Evolutionary conservation across 169 alveolate genomes (phyloP).

Genomic region (Plasmodium inui): DNA sequence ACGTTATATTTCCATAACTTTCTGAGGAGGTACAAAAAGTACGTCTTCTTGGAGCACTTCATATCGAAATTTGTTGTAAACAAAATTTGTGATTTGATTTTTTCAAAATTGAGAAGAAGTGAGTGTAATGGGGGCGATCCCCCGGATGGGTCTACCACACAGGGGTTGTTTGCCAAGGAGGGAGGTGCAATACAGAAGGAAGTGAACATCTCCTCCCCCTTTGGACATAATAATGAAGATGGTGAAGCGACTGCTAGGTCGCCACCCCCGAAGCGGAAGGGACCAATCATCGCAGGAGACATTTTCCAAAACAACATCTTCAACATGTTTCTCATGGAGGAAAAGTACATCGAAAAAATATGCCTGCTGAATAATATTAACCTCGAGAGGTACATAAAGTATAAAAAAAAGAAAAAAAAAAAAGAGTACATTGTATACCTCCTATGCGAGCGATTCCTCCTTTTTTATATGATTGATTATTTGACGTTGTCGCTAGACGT

Average conservation of each 20-base stretch:
- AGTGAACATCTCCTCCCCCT: background rate
- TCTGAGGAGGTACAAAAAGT: conserved; percentile 53
- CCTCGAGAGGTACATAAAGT: conserved; percentile 51
- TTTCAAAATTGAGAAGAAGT: conserved; percentile 2
- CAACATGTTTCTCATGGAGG: conserved; percentile 62
- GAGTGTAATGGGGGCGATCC: background rate
- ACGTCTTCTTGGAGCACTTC: conserved; percentile 63
- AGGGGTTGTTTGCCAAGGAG: background rate
- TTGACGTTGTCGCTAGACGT: conserved; percentile 56
- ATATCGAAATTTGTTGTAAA: conserved; percentile 43
- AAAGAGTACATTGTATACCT: conserved; percentile 60
- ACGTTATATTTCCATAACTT: conserved; percentile 59
- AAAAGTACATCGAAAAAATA: conserved; percentile 52
- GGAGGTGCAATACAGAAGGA: background rate
- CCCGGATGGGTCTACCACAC: background rate
- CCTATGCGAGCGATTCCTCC: conserved; percentile 53
- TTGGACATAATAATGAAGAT: background rate
- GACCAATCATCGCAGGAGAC: background rate
- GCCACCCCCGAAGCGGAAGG: background rate
- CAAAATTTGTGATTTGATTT: conserved; percentile 42
- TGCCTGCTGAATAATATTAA: conserved; percentile 59
- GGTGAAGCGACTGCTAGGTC: background rate
- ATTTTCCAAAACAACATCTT: conserved; percentile 20
- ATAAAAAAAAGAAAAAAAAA: conserved; percentile 63
- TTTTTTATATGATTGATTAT: conserved; percentile 72